Conservation (phyloP, 257 asterid genomes). For the Parsonsia alboflavescens region DNA sequence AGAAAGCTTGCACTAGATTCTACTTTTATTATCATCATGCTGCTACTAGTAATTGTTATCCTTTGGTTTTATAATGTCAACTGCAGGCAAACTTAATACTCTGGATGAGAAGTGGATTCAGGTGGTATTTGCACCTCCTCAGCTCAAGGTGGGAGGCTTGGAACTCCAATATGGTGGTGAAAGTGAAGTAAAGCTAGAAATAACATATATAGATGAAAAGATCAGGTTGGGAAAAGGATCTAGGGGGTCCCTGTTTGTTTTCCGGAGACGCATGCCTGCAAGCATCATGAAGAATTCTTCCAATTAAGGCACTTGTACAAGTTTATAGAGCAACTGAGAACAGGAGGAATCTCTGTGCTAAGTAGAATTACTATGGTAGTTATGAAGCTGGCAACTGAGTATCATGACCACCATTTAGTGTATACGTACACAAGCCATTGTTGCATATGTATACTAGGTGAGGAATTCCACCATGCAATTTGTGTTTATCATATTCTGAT, state of each 20-base stretch:
- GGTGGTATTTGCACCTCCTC: conserved; percentile 75
- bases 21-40: background rate
- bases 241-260: conserved; percentile 79
- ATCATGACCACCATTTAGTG: too few species aligned
- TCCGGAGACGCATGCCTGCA: conserved; percentile 43
- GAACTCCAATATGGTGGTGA: conserved; percentile 73
- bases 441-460: too few species aligned
- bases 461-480: too few species aligned
- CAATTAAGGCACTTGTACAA: background rate
- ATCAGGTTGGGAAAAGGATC: conserved; percentile 86
- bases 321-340: too few species aligned
- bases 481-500: too few species aligned
- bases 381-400: too few species aligned
- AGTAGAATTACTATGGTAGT: too few species aligned
- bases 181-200: conserved; percentile 89
- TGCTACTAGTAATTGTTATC: background rate
- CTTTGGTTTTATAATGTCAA: background rate
- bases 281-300: background rate
- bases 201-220: conserved; percentile 76
- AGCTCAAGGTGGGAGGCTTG: conserved; percentile 63
- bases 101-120: conserved; percentile 85
- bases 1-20: background rate
- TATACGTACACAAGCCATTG: too few species aligned
- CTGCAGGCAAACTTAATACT: conserved; percentile 63
- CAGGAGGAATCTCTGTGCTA: too few species aligned